Base-by-base conservation (phyloP, 768 basidiomycete genomes). In the Hypholoma sublateritium region DNA sequence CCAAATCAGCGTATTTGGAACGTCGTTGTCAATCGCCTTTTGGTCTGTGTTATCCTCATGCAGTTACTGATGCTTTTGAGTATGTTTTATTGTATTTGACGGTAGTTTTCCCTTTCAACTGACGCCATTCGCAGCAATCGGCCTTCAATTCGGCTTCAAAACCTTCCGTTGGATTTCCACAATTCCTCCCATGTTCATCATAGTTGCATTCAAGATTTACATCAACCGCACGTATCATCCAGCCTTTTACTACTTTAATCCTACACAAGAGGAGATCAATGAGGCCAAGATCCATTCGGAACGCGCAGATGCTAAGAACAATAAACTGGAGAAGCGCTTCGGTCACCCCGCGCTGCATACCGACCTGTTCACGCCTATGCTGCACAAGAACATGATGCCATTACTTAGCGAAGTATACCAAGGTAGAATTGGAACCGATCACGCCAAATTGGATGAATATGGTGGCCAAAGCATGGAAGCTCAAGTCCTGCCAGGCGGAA, bases 281-380 rank as follows among this genome's bases (percentile, higher is more conserved):
- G 67, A 79, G 39, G 85, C 87, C 46, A 87, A 91, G 63, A 81
- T 95, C 2, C 82, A 94, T 65, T 91, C 93, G 0, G 84, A 88
- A 52, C 84, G 86, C 46, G 81, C 84, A 1, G 95, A 98, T 69
- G 76, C 80, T 56, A 79, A 80, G 36, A 80, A 87, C 53, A 81
- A 89, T 67, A 83, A 89, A 34, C 83, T 98, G 28, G 88, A 88
- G 74, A 93, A 87, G 69, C 88, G 96, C 25, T 99, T 98, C 74
- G 91, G 95, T 1, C 97, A 99, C 69, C 95, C 97, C 1, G 91
- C 95, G 14, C 78, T 99, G 46, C 85, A 94, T 62, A 73, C 82
- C 12, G 93, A 95, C 52, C 79, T 96, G 45, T 91, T 95, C 73
- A 93, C 91, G 5, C 92, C 90, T 0, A 90, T 92, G 89, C 70